Base-by-base conservation (phyloP, 1,139 yeast species). In the Blastobotrys capitulatus region DNA sequence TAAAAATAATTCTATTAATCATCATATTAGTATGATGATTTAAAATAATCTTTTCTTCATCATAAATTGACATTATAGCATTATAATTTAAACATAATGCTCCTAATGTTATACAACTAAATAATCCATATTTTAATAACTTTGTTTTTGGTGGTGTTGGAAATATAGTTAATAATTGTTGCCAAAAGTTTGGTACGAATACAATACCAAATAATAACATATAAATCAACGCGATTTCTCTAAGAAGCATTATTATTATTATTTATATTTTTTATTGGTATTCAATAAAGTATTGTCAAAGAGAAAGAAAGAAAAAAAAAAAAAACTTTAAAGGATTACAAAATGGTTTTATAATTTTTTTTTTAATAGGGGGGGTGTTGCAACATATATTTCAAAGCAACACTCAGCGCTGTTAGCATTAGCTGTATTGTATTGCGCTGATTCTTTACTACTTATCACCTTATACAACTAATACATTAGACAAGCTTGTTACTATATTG, bases 201-300 rank as follows among this genome's bases (percentile, higher is more conserved):
- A 45, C 6, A 12, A 34, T 18, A 13, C 44, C 26, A 8, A 26
- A 13, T 22, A 39, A 19, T 13, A 39, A 38, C n/a, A 15, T 22
- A 18, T 45, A 45, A 10, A 45, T 45, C 18, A 45, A n/a, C 6
- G 40, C 25, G 8, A 45, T 25, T 20, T 45, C 48, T 10, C 48
- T 37, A 22, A 27, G 15, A 3, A 45, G 44, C 48, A 45, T 38
- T 12, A 4, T 18, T 38, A 6, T 18, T 20, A 5, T 22, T 22
- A 5, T 22, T 22, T 22, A 22, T 22, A 7, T 22, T 22, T 22
- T 22, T 22, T 22, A 5, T 15, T 4, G 7, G 18, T 5, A 5
- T 6, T 5, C 4, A 6, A 16, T 32, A 5, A 15, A 5, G 6
- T 5, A 15, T 5, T 5, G 36, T 32, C 6, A 15, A 32, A 16